phyloP scores from a whole-genome alignment of 2,329 filamentous ascomycete species.

The Clarireedia monteithiana region DNA sequence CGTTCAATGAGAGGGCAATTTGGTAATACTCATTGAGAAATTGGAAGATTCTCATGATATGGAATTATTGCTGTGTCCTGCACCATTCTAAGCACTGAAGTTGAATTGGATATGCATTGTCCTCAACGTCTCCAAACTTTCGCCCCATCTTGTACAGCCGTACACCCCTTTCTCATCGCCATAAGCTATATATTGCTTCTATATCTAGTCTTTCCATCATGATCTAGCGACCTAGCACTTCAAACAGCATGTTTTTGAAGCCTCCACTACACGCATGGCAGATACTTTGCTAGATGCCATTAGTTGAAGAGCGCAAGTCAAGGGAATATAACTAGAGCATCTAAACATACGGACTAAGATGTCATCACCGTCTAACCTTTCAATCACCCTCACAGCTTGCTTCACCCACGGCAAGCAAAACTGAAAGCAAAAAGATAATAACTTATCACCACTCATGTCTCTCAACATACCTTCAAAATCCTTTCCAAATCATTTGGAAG shows the following conservation, averaged over 20 bases:
- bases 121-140: no score
- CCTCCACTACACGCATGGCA: slow-evolving; percentile 29
- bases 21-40: no score
- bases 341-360: slow-evolving; percentile 15
- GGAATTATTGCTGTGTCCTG: no score
- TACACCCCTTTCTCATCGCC: no score
- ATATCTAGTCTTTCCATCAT: background rate
- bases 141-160: no score
- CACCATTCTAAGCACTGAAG: no score
- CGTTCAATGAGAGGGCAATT: no score
- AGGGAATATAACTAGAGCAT: slow-evolving; percentile 19
- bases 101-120: no score
- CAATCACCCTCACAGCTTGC: no score
- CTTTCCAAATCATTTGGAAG: slow-evolving; percentile 32
- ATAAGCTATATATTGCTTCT: no score
- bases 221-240: background rate
- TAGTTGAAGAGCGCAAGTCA: slow-evolving; percentile 23
- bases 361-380: background rate
- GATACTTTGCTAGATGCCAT: slow-evolving; percentile 30
- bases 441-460: slow-evolving; percentile 20
- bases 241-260: slow-evolving; percentile 27
- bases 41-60: no score
- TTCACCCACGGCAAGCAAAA: no score
- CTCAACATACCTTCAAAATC: slow-evolving; percentile 21
- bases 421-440: background rate